Conservation (phyloP, 2,329 filamentous ascomycete genomes). For the Calonectria henricotiae region DNA sequence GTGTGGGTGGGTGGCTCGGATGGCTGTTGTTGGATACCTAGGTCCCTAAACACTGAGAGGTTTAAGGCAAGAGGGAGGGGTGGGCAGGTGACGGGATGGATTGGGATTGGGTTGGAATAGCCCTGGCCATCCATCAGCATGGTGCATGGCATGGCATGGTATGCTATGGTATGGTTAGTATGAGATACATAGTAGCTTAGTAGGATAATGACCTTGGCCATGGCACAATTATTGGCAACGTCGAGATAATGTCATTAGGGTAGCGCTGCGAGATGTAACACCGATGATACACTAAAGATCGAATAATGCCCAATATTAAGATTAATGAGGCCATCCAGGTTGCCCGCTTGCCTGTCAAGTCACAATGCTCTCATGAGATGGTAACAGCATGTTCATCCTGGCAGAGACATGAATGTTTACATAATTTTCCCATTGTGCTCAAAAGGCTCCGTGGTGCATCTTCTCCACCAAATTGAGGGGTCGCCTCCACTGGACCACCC, state of each 20-base stretch:
- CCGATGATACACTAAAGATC: conserved; percentile 3
- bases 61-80: conserved; percentile 9
- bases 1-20: conserved; percentile 34
- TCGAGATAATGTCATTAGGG: conserved; percentile 19
- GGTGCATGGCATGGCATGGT: conserved; percentile 15
- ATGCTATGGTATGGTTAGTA: conserved; percentile 17
- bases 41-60: not conserved
- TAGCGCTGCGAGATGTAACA: conserved; percentile 14
- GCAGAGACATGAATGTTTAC: conserved; percentile 13
- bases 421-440: conserved; percentile 21
- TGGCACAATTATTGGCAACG: conserved; percentile 25
- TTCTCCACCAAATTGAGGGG: conserved; percentile 35
- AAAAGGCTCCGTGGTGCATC: conserved; percentile 23
- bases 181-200: conserved; percentile 7
- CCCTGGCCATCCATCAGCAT: conserved; percentile 25
- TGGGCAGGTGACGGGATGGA: conserved; percentile 30
- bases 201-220: conserved; percentile 4
- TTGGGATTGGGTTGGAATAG: conserved; percentile 32
- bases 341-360: not conserved
- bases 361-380: not conserved
- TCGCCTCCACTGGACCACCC: conserved; percentile 18
- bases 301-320: not conserved
- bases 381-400: conserved; percentile 2
- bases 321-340: conserved; percentile 27
- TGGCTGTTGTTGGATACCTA: conserved; percentile 31